Percentiles rank a stretch among this genome's conserved stretches.
Evolutionary conservation across 345 rosid genomes (phyloP).

Genomic region (Sonneratia caseolaris): DNA sequence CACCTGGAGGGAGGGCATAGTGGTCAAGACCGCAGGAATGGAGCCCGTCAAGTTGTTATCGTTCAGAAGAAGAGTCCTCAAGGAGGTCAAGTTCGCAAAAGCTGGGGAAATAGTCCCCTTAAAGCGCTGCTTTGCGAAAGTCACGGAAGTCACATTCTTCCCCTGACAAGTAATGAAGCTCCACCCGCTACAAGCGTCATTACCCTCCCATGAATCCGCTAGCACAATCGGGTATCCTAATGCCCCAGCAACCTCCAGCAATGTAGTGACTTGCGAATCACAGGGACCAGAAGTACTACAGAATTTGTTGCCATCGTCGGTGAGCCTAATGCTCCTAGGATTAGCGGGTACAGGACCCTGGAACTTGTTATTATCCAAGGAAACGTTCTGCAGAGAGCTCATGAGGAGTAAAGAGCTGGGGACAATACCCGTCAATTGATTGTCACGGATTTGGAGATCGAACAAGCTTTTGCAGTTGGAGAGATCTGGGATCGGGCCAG

Average conservation of each 20-base stretch:
- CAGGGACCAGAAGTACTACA: conserved; percentile 31
- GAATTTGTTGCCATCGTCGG: conserved; percentile 30
- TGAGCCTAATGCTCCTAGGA: conserved; percentile 16
- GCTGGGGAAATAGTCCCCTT: conserved; percentile 55
- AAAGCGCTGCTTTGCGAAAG: conserved; percentile 37
- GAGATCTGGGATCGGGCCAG: conserved; percentile 72
- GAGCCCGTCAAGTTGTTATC: conserved; percentile 50
- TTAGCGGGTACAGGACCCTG: conserved; percentile 61
- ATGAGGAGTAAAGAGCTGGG: conserved; percentile 34
- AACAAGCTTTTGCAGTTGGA: conserved; percentile 35
- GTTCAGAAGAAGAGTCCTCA: conserved; percentile 42
- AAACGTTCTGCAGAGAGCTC: conserved; percentile 27
- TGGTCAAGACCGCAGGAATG: conserved; percentile 51
- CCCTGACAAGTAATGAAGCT: conserved; percentile 42
- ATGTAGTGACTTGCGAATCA: conserved; percentile 40
- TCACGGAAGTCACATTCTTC: conserved; percentile 30
- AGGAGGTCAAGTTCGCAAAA: conserved; percentile 38
- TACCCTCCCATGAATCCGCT: conserved; percentile 63
- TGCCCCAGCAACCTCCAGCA: conserved; percentile 56
- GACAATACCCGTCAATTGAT: conserved; percentile 53
- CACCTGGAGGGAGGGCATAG: conserved; percentile 28
- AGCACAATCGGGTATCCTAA: conserved; percentile 53
- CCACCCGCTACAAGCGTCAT: conserved; percentile 57
- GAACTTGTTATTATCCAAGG: conserved; percentile 54
- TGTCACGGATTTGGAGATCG: conserved; percentile 73